Conservation (phyloP, 306 rosid species). For the Rosa chinensis region DNA sequence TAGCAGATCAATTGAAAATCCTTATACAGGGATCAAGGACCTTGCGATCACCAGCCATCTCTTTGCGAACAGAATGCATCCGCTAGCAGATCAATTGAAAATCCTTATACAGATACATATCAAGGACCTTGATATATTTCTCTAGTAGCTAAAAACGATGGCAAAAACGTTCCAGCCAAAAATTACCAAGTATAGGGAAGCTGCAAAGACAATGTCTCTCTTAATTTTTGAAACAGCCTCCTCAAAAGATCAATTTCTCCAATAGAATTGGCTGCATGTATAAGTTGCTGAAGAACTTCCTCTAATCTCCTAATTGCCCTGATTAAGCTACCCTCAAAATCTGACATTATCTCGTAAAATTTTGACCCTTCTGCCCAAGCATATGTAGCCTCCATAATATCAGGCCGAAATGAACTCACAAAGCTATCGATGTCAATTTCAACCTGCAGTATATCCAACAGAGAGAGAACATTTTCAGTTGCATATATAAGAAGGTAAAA, state of each 20-base stretch:
- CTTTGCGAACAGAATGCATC: background rate
- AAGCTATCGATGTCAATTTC: conserved; percentile 81
- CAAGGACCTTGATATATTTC: background rate
- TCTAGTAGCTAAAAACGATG: background rate
- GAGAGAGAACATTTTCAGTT: background rate
- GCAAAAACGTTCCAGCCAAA: background rate
- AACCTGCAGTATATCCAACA: conserved; percentile 43
- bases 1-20: background rate
- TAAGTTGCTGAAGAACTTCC: conserved; percentile 92
- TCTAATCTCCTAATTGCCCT: conserved; percentile 91
- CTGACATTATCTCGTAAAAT: conserved; percentile 89
- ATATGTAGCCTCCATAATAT: conserved; percentile 93
- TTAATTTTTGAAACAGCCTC: conserved; percentile 89
- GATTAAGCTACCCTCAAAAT: conserved; percentile 94
- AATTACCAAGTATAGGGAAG: conserved; percentile 78
- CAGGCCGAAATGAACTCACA: conserved; percentile 82
- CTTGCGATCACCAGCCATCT: background rate
- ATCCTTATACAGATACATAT: too few relatives aligned
- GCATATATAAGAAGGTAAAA: background rate
- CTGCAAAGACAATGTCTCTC: conserved; percentile 97
- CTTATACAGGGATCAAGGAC: too few relatives aligned
- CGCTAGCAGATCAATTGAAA: background rate
- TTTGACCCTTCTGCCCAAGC: conserved; percentile 97
- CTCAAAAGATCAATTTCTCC: conserved; percentile 91
- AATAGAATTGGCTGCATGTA: conserved; percentile 76